These are phyloP conservation scores for Mollisiaceae sp. DNA, from an alignment of 2,329 filamentous ascomycete species.

Conservation along the genomic window DNA sequence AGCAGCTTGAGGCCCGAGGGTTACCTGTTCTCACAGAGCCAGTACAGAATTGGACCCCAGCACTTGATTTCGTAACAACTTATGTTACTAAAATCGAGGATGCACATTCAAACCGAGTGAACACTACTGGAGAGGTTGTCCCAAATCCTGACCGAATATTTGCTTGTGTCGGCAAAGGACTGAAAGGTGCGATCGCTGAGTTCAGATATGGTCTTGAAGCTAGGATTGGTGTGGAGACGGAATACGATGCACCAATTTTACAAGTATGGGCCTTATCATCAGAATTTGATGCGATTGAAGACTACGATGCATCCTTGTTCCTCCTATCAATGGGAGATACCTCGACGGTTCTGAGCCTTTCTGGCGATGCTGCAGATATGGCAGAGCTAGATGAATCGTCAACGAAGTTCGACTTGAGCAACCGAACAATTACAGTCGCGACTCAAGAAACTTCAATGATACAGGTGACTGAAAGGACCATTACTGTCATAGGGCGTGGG, in stretches of 20 bases:
- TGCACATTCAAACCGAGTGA: constrained; percentile 44
- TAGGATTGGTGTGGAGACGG: constrained; percentile 63
- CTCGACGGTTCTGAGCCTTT: constrained; percentile 50
- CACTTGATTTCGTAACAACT: constrained; percentile 49
- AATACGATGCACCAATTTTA: constrained; percentile 54
- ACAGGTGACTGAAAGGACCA: constrained; percentile 58
- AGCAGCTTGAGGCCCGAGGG: constrained; percentile 60
- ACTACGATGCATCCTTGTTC: constrained; percentile 33
- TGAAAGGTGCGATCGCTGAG: constrained; percentile 68
- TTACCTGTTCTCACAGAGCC: constrained; percentile 59
- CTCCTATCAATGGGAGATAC: constrained; percentile 38
- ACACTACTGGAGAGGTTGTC: constrained; percentile 32
- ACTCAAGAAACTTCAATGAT: constrained; percentile 48
- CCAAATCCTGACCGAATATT: constrained; percentile 63
- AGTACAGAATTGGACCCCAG: constrained; percentile 66
- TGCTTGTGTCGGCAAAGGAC: constrained; percentile 67
- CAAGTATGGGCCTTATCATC: constrained; percentile 58
- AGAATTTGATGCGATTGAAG: constrained; percentile 21
- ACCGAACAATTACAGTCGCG: constrained; percentile 56
- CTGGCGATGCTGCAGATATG: constrained; percentile 53
- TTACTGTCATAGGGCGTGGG: constrained; percentile 30
- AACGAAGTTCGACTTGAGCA: constrained; percentile 56
- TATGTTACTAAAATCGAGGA: constrained; percentile 37
- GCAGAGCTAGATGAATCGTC: constrained; percentile 49
- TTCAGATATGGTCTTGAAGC: constrained; percentile 73